phyloP scores from a whole-genome alignment of 306 rosid genomes.

The Luffa acutangula region DNA sequence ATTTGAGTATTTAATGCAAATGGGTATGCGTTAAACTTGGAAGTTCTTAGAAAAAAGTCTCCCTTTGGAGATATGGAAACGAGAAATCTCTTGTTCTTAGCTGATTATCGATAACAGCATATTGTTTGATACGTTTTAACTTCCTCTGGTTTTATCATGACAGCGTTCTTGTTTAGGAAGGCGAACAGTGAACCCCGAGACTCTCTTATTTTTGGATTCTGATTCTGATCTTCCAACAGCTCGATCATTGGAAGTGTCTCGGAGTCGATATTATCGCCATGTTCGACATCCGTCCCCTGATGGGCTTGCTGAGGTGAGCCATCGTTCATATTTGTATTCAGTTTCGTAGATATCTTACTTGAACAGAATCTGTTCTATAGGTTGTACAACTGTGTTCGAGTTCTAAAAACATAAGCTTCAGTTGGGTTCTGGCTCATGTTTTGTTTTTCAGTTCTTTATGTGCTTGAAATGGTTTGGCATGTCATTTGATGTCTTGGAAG shows the following conservation, averaged over 20 bases:
- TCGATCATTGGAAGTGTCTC: slow-evolving; percentile 33
- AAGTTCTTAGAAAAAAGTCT: background rate
- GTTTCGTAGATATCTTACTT: background rate
- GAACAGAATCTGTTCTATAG: no score
- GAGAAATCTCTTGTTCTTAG: background rate
- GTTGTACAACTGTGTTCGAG: background rate
- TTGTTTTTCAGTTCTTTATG: background rate
- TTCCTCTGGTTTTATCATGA: slow-evolving; percentile 17
- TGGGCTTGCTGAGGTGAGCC: slow-evolving; percentile 63
- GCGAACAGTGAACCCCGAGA: slow-evolving; percentile 40
- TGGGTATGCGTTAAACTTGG: background rate
- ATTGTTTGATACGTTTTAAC: slow-evolving; percentile 2
- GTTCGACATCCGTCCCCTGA: slow-evolving; percentile 57
- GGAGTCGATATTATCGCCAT: slow-evolving; percentile 49
- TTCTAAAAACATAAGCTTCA: background rate
- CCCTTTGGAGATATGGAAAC: background rate
- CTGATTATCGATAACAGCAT: background rate
- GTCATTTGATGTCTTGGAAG: background rate
- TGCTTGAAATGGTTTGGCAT: background rate
- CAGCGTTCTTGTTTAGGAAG: slow-evolving; percentile 70
- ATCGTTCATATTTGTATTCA: background rate
- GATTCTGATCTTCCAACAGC: slow-evolving; percentile 42
- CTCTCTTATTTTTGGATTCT: slow-evolving; percentile 42
- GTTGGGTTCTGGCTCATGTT: background rate
- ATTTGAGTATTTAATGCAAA: slow-evolving; percentile 1